A percentile compares a stretch with the other conserved stretches of the same genome.
Evolutionary conservation across 2,329 filamentous ascomycete species (phyloP).

Genomic region (Sclerotinia spermophila): DNA sequence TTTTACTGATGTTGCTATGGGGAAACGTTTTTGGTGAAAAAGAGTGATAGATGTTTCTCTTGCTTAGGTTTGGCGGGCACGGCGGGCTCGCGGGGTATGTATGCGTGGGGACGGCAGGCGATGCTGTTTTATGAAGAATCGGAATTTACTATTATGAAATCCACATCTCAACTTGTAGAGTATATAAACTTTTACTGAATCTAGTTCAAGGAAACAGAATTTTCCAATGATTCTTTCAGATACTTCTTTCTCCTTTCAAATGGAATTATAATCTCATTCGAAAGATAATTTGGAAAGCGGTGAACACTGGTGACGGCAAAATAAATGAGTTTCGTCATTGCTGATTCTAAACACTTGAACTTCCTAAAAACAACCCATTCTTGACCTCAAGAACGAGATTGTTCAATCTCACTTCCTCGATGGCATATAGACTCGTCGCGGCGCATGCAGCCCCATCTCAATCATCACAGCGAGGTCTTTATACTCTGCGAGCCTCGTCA

Average conservation of each 20-base stretch:
- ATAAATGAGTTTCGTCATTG: conserved; percentile 16
- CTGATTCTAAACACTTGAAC: neutral
- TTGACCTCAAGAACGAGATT: conserved; percentile 5
- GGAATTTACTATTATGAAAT: neutral
- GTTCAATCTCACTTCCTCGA: neutral
- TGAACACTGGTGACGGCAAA: conserved; percentile 2
- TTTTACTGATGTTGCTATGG: neutral
- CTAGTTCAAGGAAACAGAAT: neutral
- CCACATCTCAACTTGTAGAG: neutral
- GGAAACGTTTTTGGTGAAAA: neutral
- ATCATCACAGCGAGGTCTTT: neutral
- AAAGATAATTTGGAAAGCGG: conserved; percentile 3
- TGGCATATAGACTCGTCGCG: conserved; percentile 10
- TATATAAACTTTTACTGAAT: neutral
- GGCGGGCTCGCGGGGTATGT: neutral
- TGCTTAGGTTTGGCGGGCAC: neutral
- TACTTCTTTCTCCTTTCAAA: neutral
- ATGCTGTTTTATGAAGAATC: neutral
- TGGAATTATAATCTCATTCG: neutral
- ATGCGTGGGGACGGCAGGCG: neutral
- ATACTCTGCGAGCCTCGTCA: conserved; percentile 14
- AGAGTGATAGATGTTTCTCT: neutral
- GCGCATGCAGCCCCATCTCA: neutral
- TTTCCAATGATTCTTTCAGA: neutral
- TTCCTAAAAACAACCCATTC: neutral